Percentiles rank a stretch among this genome's conserved stretches.
These are phyloP conservation scores for Candida ficus DNA, from an alignment of 805 yeast genomes.

Conservation along the genomic window DNA sequence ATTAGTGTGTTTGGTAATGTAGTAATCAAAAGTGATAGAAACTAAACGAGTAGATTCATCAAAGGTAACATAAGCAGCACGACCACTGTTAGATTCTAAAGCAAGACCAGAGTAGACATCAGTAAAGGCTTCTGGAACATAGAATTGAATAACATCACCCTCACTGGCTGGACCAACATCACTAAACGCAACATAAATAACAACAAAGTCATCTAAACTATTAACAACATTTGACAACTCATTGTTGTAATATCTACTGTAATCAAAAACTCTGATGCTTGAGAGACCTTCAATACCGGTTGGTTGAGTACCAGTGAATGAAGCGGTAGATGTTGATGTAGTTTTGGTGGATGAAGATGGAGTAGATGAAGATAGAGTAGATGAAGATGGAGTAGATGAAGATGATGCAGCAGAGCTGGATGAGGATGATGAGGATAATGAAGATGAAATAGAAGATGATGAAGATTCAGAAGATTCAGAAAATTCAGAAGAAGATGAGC, in stretches of 20 bases:
- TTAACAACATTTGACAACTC: too few species aligned
- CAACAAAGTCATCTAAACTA: constrained; percentile 1
- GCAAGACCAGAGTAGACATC: not conserved
- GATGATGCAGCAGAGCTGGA: not conserved
- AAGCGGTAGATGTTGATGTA: not conserved
- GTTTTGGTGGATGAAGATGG: not conserved
- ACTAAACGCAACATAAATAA: not conserved
- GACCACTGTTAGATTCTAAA: not conserved
- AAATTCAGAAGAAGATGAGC: not conserved
- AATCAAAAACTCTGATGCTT: too few species aligned
- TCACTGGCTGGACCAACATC: not conserved
- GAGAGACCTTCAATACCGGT: not conserved
- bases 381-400: too few species aligned
- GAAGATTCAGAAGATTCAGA: too few species aligned
- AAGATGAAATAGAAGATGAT: not conserved
- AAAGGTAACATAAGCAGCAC: not conserved
- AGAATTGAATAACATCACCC: constrained; percentile 4
- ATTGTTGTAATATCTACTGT: not conserved
- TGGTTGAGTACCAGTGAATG: not conserved
- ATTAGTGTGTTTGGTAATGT: too few species aligned
- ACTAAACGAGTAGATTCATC: too few species aligned
- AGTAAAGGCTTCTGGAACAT: constrained; percentile 3
- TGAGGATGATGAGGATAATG: not conserved
- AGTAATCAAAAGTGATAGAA: too few species aligned
- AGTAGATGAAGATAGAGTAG: not conserved